Percentiles rank a stretch among this genome's conserved stretches.
These are phyloP conservation scores for Penicillium fimorum DNA, from an alignment of 495 filamentous ascomycete genomes.

Conservation along the genomic window DNA sequence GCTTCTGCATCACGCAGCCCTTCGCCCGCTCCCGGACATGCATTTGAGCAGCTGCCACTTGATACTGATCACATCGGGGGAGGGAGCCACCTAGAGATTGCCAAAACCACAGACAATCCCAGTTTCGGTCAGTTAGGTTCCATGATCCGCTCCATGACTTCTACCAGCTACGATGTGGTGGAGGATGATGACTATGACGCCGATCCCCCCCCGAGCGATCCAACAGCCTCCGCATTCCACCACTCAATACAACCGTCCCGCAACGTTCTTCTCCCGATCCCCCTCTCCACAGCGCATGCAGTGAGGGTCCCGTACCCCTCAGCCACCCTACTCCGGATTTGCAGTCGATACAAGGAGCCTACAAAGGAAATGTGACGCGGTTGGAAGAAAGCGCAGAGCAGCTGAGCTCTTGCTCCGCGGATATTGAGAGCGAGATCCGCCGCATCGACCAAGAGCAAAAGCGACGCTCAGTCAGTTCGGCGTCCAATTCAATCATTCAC, in stretches of 20 bases:
- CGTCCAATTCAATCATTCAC: constrained; percentile 64
- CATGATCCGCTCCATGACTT: constrained; percentile 45
- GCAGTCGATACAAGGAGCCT: constrained; percentile 70
- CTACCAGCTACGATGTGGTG: constrained; percentile 45
- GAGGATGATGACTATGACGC: constrained; percentile 49
- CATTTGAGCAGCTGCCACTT: constrained; percentile 29
- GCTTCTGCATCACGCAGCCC: constrained; percentile 35
- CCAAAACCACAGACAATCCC: constrained; percentile 26
- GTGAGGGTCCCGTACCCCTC: constrained; percentile 56
- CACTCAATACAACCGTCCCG: constrained; percentile 33
- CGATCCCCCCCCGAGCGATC: constrained; percentile 31
- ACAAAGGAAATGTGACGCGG: constrained; percentile 73
- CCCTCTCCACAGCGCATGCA: constrained; percentile 60
- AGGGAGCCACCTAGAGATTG: constrained; percentile 25
- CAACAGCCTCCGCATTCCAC: constrained; percentile 33
- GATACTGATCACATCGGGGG: constrained; percentile 30
- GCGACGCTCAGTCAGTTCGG: constrained; percentile 46
- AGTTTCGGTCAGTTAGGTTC: constrained; percentile 31
- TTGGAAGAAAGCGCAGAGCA: constrained; percentile 81
- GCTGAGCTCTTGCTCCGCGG: constrained; percentile 71
- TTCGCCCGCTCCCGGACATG: constrained; percentile 27
- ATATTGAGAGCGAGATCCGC: constrained; percentile 78
- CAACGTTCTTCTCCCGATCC: constrained; percentile 40
- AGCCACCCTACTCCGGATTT: constrained; percentile 76
- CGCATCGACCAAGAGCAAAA: constrained; percentile 78